Percentiles rank a stretch among this genome's conserved stretches.
phyloP scores from a whole-genome alignment of 345 rosid genomes.

The thale cress (Arabidopsis thaliana) region DNA sequence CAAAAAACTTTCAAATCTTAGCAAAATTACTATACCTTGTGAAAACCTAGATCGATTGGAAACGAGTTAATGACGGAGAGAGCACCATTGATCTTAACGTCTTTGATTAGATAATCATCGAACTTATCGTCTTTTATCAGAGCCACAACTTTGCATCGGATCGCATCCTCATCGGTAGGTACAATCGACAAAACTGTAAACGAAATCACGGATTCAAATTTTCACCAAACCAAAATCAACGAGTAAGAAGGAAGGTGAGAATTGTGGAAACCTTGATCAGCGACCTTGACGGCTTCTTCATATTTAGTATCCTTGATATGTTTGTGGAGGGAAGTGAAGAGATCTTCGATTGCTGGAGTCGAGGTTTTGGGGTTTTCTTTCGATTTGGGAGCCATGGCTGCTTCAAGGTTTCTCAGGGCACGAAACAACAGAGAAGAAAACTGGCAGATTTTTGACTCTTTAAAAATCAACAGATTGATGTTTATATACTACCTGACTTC shows the following conservation, averaged over 20 bases:
- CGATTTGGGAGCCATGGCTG: constrained; percentile 79
- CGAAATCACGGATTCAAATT: background rate
- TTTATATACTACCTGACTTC: background rate
- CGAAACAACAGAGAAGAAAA: too few species aligned
- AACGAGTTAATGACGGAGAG: constrained; percentile 62
- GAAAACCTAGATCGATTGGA: constrained; percentile 63
- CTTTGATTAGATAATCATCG: constrained; percentile 39
- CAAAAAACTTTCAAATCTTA: background rate
- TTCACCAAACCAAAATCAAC: background rate
- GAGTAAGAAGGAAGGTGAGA: background rate
- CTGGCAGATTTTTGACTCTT: too few species aligned
- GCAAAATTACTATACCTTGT: constrained; percentile 52
- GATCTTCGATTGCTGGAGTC: constrained; percentile 74
- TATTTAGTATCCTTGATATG: constrained; percentile 69
- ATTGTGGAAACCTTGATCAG: constrained; percentile 67
- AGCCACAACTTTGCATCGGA: constrained; percentile 86
- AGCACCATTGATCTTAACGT: constrained; percentile 39
- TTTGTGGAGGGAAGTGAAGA: constrained; percentile 66
- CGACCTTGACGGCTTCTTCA: constrained; percentile 64
- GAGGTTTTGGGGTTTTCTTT: constrained; percentile 62
- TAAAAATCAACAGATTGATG: background rate
- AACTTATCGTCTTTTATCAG: constrained; percentile 68
- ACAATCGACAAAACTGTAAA: constrained; percentile 65
- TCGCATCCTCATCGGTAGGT: constrained; percentile 86
- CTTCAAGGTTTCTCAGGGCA: background rate